phyloP scores from a whole-genome alignment of 2,329 filamentous ascomycete species.

The Fusarium oxysporum region DNA sequence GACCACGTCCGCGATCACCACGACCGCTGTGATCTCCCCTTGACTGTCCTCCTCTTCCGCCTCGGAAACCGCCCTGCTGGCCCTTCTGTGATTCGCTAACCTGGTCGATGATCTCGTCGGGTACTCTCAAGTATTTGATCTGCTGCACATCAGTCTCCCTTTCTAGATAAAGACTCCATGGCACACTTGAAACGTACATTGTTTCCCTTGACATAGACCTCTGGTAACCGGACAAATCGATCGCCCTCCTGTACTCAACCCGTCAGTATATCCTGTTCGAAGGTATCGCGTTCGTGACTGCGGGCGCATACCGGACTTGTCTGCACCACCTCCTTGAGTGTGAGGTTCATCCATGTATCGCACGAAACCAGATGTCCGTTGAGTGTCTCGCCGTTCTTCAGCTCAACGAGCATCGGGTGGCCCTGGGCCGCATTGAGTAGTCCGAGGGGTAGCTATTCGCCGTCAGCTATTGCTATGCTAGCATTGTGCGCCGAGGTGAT shows the following conservation, averaged over 20 bases:
- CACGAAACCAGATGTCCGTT: slow-evolving; percentile 96
- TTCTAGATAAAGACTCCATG: neutral
- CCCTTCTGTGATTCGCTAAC: slow-evolving; percentile 92
- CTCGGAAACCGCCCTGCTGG: slow-evolving; percentile 71
- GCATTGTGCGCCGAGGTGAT: slow-evolving; percentile 4
- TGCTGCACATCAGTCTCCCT: slow-evolving; percentile 52
- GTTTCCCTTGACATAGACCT: slow-evolving; percentile 97
- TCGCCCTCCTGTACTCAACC: slow-evolving; percentile 78
- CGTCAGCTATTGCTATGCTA: slow-evolving; percentile 39
- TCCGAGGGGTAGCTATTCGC: slow-evolving; percentile 73
- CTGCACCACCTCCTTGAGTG: slow-evolving; percentile 95
- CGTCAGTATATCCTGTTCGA: slow-evolving; percentile 22
- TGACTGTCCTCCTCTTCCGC: slow-evolving; percentile 70
- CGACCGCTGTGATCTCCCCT: slow-evolving; percentile 69
- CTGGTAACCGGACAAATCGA: slow-evolving; percentile 89
- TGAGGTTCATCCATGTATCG: slow-evolving; percentile 99
- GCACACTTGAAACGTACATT: slow-evolving; percentile 72
- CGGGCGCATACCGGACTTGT: slow-evolving; percentile 76
- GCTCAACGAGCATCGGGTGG: slow-evolving; percentile 96
- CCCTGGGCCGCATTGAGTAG: slow-evolving; percentile 95
- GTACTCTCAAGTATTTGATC: slow-evolving; percentile 98
- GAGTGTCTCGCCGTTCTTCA: slow-evolving; percentile 96
- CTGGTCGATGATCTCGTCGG: slow-evolving; percentile 94
- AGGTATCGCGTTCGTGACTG: neutral
- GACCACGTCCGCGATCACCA: slow-evolving; percentile 56